Evolutionary conservation across 2,329 filamentous ascomycete genomes (phyloP), one percentile per base, ranked within the genome.

Genomic region (Pseudocercospora macadamiae): DNA sequence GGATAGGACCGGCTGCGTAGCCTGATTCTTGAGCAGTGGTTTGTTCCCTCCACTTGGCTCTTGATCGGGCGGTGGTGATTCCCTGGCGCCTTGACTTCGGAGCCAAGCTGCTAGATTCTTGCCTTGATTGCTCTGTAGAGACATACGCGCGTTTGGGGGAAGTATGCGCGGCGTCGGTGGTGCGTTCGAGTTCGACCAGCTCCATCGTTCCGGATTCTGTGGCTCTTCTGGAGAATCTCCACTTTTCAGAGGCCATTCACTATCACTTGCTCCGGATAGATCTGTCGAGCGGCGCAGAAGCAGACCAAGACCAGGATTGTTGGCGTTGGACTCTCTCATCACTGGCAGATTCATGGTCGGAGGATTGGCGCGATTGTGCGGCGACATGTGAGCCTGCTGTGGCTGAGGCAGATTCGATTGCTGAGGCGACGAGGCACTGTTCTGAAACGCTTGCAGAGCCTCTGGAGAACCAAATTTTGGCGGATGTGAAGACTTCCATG

Each of bases 131-230:
- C 42, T 48, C 26, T 51, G 37, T 14, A 58, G 37, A 3, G 55
- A 58, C 16, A 36, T n/a, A 6, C 39, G 48, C 3, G 48, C 36
- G 25, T 51, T 55, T 2, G 57, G 55, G 3, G 61, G 34, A 7
- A 44, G 39, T 5, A 68, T 48, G 9, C 67, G 62, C 25, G 68
- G 68, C 14, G 68, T 70, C 18, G 64, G 57, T 4, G 68, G 68
- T n/a, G 67, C 66, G 49, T 69, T 63, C 7, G 64, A 66, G 32
- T 69, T 68, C 23, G 68, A 68, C 67, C 68, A 69, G 45, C 64
- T 66, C 66, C 67, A 70, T 25, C 68, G 68, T 12, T 55, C 56
- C 3, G 56, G 51, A 8, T 49, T 23, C 12, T 21, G 47, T 3
- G 7, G 18, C 1, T 49, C 47, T 23, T 49, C 47, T 10, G 47